Evolutionary conservation across 2,329 filamentous ascomycete species (phyloP), one percentile per base, ranked within the genome.

Genomic region (Fusarium pseudocircinatum): DNA sequence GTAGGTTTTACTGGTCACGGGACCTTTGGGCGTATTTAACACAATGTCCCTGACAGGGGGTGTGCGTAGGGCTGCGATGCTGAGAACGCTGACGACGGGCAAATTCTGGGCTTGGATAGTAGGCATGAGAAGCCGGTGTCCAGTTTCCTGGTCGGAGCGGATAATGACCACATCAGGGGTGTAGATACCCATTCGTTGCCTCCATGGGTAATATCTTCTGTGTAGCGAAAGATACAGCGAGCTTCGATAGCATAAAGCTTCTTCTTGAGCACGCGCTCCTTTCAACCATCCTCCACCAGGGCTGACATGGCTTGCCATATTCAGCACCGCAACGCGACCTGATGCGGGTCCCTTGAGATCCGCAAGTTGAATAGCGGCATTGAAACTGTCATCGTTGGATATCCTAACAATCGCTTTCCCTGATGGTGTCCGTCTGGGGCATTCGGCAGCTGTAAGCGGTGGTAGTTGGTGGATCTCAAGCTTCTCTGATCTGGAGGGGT

Each of bases 221-320:
- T 84, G 81, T 2, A 90, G 81, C 26, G 86, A 86, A 36, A 85
- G 76, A 34, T 80, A 85, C 13, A 91, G 85, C 2, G 88, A 87
- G 50, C 86, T 89, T 47, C 91, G 87, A 78, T 90, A 91, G 81
- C 90, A 93, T 12, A 94, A 84, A 6, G 88, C 87, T 82, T 94
- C 92, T 81, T 94, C 91, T 79, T 94, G 92, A 0, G 91, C 91
- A 36, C 88, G 80, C 61, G 89, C 84, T 40, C 91, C 91, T 42
- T 85, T 85, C 9, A 86, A 78, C 86, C 90, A 93, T 24, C 90
- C 90, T 26, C 92, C 91, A n/a, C 91, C 92, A 0, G 88, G 85
- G 20, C 77, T 79, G 7, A 79, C 74, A 52, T 88, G 85, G 57
- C 89, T 92, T 22, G 91, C 91, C 82, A 93, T 89, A 76, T 93